phyloP scores from a whole-genome alignment of 768 basidiomycete genomes.

The Xerocomellus chrysenteron region DNA sequence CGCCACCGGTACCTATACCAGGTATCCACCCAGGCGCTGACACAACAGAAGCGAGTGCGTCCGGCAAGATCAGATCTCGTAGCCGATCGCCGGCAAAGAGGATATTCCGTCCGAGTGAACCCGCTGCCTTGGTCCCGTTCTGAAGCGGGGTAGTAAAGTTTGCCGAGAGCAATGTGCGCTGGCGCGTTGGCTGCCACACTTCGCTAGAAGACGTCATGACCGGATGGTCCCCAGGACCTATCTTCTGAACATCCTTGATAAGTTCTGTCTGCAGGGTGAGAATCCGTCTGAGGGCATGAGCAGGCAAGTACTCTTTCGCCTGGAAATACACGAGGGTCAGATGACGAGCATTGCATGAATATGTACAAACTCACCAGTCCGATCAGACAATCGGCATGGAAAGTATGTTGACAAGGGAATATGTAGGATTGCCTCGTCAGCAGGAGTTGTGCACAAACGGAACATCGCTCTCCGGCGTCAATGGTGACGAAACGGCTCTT shows the following conservation, averaged over 20 bases:
- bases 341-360: neutral
- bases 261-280: conserved; percentile 83
- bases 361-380: conserved; percentile 64
- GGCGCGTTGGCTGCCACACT: conserved; percentile 45
- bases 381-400: conserved; percentile 97
- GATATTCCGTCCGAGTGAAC: conserved; percentile 72
- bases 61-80: conserved; percentile 90
- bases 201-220: conserved; percentile 35
- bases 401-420: conserved; percentile 96
- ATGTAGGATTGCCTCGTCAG: conserved; percentile 94
- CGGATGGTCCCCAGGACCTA: conserved; percentile 33
- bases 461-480: conserved; percentile 83
- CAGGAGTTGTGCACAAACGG: conserved; percentile 71
- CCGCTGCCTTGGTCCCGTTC: conserved; percentile 63
- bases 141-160: conserved; percentile 64
- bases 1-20: conserved; percentile 51
- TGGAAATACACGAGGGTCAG: conserved; percentile 31
- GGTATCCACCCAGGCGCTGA: conserved; percentile 78
- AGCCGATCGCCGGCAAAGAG: conserved; percentile 87
- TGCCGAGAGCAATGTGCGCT: conserved; percentile 73
- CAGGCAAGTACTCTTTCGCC: conserved; percentile 91
- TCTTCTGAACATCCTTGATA: conserved; percentile 50
- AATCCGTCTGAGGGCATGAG: conserved; percentile 80
- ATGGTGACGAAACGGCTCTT: conserved; percentile 91
- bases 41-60: conserved; percentile 84